Percentiles rank a stretch among this genome's conserved stretches.
Evolutionary conservation across 139 green algal genomes (phyloP).

Genomic region (Ettlia oleoabundans): DNA sequence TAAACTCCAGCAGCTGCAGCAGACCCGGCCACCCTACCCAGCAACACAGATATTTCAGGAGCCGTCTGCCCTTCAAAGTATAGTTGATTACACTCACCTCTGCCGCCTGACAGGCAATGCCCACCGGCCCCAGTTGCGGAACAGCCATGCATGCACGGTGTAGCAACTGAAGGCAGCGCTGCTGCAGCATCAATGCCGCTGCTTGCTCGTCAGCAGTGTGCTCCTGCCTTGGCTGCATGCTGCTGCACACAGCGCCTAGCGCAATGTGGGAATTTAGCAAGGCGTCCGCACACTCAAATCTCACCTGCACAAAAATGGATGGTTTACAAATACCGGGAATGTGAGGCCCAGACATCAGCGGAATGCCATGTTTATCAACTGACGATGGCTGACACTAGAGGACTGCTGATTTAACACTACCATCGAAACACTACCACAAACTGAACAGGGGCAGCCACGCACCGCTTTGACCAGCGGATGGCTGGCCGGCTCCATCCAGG

Average conservation of each 20-base stretch:
- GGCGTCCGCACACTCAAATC: slow-evolving; percentile 19
- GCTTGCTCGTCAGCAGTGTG: slow-evolving; percentile 7
- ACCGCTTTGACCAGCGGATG: slow-evolving; percentile 26
- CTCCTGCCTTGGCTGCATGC: slow-evolving; percentile 6
- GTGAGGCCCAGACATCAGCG: not conserved
- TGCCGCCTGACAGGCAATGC: slow-evolving; percentile 12
- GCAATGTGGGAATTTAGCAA: slow-evolving; percentile 13
- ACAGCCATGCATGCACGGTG: slow-evolving; percentile 13
- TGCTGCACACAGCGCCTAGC: not conserved
- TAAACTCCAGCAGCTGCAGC: too few species aligned
- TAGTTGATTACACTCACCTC: not conserved
- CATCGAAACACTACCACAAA: not conserved
- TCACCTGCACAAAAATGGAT: not conserved
- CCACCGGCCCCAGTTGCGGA: slow-evolving; percentile 10
- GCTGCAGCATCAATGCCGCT: not conserved
- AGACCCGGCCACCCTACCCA: too few species aligned
- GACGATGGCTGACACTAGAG: too few species aligned
- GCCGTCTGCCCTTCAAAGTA: too few species aligned
- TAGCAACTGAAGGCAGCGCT: slow-evolving; percentile 14
- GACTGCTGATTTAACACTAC: too few species aligned
- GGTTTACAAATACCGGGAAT: too few species aligned
- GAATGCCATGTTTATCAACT: too few species aligned
- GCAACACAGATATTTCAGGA: not conserved
- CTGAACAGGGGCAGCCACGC: not conserved
- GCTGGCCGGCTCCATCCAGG: slow-evolving; percentile 6